These are phyloP conservation scores for sunflower (Helianthus annuus) DNA, from an alignment of 129 eudicot genomes.

Conservation along the genomic window HanXRQr2.0-SUNRISE NC_035443.2:57064417-57064916, in stretches of 20 bases:
- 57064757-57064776: conserved; percentile 5
- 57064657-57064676: too few relatives aligned
- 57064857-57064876: not conserved
- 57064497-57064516: too few relatives aligned
- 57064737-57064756: conserved; percentile 4
- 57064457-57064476: too few relatives aligned
- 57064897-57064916: not conserved
- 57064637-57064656: too few relatives aligned
- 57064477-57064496: too few relatives aligned
- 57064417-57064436: too few relatives aligned
- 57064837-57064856: not conserved
- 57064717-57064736: conserved; percentile 26
- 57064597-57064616: too few relatives aligned
- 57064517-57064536: too few relatives aligned
- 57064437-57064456: too few relatives aligned
- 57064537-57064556: too few relatives aligned
- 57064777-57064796: not conserved
- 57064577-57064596: too few relatives aligned
- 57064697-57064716: conserved; percentile 32
- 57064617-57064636: not conserved
- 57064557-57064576: too few relatives aligned
- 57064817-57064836: not conserved
- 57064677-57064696: conserved; percentile 2
- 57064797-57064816: not conserved
- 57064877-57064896: not conserved